These are phyloP conservation scores for Diplodia corticola DNA, from an alignment of 2,329 filamentous ascomycete genomes.

Conservation along the genomic window DNA sequence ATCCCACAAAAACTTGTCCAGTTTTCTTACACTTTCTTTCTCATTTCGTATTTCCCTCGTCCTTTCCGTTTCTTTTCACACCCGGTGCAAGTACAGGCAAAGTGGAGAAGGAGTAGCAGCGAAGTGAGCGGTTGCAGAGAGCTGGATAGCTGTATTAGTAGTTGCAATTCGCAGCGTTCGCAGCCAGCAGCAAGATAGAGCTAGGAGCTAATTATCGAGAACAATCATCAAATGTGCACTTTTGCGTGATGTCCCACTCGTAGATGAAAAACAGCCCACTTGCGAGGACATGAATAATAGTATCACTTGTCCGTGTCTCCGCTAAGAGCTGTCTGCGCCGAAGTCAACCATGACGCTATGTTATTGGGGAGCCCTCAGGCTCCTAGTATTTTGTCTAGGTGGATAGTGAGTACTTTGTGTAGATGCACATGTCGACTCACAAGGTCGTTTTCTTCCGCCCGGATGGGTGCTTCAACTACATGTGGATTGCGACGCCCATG, in stretches of 20 bases:
- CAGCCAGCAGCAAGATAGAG: slow-evolving; percentile 15
- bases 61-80: not conserved
- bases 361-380: not conserved
- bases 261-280: not conserved
- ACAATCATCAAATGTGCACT: not conserved
- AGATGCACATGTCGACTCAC: not conserved
- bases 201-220: slow-evolving; percentile 15
- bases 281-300: not conserved
- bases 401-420: too few relatives aligned
- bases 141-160: slow-evolving; percentile 15
- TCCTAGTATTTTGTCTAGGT: not conserved
- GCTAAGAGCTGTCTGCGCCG: not conserved
- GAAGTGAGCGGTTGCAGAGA: not conserved
- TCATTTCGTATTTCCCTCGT: not conserved
- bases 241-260: not conserved
- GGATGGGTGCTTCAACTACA: not conserved
- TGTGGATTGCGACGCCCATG: not conserved
- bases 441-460: not conserved
- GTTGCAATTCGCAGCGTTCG: slow-evolving; percentile 14
- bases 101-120: not conserved
- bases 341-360: not conserved
- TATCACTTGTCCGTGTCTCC: not conserved
- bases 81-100: not conserved
- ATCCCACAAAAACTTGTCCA: not conserved
- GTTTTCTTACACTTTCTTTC: not conserved